A percentile compares a stretch with the other conserved stretches of the same genome.
These are phyloP conservation scores for Auricularia cornea DNA, from an alignment of 768 basidiomycete species.

Conservation along the genomic window DNA sequence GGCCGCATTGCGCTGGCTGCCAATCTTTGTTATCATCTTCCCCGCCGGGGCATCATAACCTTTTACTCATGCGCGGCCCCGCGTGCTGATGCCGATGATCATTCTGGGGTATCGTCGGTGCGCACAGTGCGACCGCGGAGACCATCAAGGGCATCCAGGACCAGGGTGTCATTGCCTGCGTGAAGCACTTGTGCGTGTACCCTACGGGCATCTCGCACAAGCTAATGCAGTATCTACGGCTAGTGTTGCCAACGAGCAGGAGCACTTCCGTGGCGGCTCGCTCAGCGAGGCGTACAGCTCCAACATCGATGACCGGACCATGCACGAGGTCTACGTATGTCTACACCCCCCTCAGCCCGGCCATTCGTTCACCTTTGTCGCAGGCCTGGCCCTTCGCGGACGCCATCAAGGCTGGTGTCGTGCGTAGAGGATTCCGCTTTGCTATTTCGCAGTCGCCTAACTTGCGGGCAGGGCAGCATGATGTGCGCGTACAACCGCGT, in stretches of 20 bases:
- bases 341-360: background rate
- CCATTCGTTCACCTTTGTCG: background rate
- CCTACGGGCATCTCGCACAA: background rate
- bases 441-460: too few relatives aligned
- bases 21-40: constrained; percentile 1
- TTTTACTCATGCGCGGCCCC: too few relatives aligned
- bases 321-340: constrained; percentile 58
- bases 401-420: constrained; percentile 67
- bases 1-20: too few relatives aligned
- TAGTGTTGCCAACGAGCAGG: constrained; percentile 31
- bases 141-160: constrained; percentile 77
- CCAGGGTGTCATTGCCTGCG: constrained; percentile 76
- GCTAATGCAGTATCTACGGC: too few relatives aligned
- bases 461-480: too few relatives aligned
- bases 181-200: constrained; percentile 61
- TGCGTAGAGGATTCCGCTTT: too few relatives aligned
- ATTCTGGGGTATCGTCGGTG: background rate
- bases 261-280: constrained; percentile 22
- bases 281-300: constrained; percentile 32
- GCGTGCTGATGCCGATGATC: background rate
- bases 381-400: constrained; percentile 52
- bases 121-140: constrained; percentile 47
- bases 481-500: constrained; percentile 65
- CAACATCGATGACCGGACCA: constrained; percentile 70
- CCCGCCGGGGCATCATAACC: background rate